Base-by-base conservation (phyloP, 75 land plant genomes). In the Chamaecyparis obtusa region DNA sequence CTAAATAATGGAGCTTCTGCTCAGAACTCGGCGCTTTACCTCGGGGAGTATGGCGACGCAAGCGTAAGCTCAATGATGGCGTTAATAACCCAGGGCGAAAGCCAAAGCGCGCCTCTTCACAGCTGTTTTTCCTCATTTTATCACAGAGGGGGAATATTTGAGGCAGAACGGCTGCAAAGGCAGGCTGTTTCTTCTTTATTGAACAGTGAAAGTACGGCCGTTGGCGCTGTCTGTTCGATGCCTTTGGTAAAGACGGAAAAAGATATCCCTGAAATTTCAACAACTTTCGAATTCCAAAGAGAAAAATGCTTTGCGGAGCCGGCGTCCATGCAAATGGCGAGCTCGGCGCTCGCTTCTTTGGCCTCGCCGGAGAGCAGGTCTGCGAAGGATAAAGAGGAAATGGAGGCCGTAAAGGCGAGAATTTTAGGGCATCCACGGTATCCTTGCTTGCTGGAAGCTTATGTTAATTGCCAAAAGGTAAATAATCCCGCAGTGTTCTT, bases 401-500 rank as follows among this genome's bases (percentile, higher is more conserved):
- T 67, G 17, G 96, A 95, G 24, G 93, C 92, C 32, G 91, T 93
- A n/a, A 95, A 95, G 78, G 91, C 92, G 78, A 95, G 91, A 86
- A 95, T 95, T 85, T 39, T 95, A 44, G 89, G 95, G 60, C 96
- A 95, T 85, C 96, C 96, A 46, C 92, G 90, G 83, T 95, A 95
- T 48, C 89, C 90, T 37, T 88, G 64, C 49, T 91, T 95, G 54
- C 49, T 95, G 54, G 91, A 90, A 87, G 95, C 96, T 71, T 95
- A 91, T 90, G 86, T 93, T 88, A 90, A 92, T 24, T 93, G 94
- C 79, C 94, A 92, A 87, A 95, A 95, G 96, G 96, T 91, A 41
- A 87, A 81, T 9, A 44, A 27, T n/a, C n/a, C n/a, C n/a, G n/a
- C n/a, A n/a, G n/a, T n/a, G n/a, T n/a, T n/a, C 1, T 8, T 8